Conservation (phyloP, 2,329 filamentous ascomycete species). For the Cytospora piceae region DNA sequence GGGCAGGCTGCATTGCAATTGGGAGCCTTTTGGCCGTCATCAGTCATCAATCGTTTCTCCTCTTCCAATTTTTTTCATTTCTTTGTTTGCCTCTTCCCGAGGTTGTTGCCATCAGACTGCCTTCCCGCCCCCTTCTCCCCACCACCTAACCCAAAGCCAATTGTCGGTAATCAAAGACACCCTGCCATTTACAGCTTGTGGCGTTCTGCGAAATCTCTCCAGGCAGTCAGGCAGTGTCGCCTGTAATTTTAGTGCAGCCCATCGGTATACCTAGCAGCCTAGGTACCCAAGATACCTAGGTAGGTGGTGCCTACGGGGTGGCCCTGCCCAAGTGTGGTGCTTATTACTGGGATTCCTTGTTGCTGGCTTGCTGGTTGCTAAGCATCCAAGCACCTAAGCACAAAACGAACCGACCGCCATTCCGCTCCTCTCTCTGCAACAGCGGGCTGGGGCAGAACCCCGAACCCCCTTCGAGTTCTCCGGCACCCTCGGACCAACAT, state of each 20-base stretch:
- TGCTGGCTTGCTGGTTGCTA: neutral
- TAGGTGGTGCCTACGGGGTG: neutral
- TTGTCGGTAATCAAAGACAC: too few species aligned
- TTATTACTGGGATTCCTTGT: neutral
- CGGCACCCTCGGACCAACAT: constrained; percentile 5
- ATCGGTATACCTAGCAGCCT: neutral
- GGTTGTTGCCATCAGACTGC: neutral
- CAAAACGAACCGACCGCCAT: neutral
- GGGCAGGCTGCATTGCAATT: neutral
- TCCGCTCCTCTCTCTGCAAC: neutral
- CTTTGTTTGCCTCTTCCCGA: constrained; percentile 2
- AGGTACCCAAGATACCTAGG: neutral
- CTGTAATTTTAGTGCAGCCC: constrained; percentile 14
- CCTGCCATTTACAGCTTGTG: neutral
- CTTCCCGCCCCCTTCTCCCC: neutral
- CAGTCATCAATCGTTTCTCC: neutral
- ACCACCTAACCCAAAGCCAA: neutral
- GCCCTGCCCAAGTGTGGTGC: neutral
- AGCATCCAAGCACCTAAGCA: neutral
- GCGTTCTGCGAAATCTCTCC: neutral
- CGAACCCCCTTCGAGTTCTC: constrained; percentile 10
- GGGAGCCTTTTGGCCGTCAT: neutral
- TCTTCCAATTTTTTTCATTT: constrained; percentile 18
- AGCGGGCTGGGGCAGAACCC: neutral
- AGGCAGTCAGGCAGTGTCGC: constrained; percentile 7